Evolutionary conservation across 805 yeast genomes (phyloP).

Genomic region (Schwanniomyces yamadae): DNA sequence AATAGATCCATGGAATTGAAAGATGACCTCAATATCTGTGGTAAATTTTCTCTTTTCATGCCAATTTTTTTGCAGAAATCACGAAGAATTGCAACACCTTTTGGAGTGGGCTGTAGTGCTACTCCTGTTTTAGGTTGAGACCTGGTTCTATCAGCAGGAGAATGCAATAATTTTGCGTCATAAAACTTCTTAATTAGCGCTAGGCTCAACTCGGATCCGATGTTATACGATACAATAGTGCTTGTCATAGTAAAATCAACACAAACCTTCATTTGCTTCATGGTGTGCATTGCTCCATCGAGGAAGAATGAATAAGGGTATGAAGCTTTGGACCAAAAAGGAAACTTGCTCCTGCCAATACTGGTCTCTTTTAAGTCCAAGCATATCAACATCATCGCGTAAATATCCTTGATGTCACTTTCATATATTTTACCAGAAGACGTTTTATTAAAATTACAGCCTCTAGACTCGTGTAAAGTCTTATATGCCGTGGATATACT

Average conservation of each 20-base stretch:
- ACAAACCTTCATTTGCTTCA: conserved; percentile 50
- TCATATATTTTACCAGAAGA: conserved; percentile 53
- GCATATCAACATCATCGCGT: conserved; percentile 45
- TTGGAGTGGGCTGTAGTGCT: conserved; percentile 82
- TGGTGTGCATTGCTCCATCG: conserved; percentile 48
- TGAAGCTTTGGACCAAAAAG: conserved; percentile 25
- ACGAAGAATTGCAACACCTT: conserved; percentile 74
- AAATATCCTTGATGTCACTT: conserved; percentile 60
- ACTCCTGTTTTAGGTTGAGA: conserved; percentile 40
- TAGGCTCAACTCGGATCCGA: conserved; percentile 49
- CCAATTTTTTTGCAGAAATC: conserved; percentile 61
- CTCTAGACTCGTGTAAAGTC: conserved; percentile 43
- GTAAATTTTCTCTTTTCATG: conserved; percentile 35
- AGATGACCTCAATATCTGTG: conserved; percentile 50
- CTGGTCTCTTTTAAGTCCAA: conserved; percentile 26
- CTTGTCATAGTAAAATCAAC: conserved; percentile 51
- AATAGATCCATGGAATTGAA: conserved; percentile 75
- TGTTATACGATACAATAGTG: conserved; percentile 53
- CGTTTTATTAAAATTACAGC: conserved; percentile 47
- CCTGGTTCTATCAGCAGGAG: conserved; percentile 73
- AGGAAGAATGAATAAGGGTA: conserved; percentile 55
- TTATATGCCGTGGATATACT: too few species aligned
- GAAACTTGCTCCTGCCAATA: conserved; percentile 14
- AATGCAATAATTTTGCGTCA: conserved; percentile 64
- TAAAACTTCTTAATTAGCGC: conserved; percentile 51